Percentiles rank a stretch among this genome's conserved stretches.
Evolutionary conservation across 164 flowering plant species (phyloP).

Genomic region (Annona squamosa): DNA sequence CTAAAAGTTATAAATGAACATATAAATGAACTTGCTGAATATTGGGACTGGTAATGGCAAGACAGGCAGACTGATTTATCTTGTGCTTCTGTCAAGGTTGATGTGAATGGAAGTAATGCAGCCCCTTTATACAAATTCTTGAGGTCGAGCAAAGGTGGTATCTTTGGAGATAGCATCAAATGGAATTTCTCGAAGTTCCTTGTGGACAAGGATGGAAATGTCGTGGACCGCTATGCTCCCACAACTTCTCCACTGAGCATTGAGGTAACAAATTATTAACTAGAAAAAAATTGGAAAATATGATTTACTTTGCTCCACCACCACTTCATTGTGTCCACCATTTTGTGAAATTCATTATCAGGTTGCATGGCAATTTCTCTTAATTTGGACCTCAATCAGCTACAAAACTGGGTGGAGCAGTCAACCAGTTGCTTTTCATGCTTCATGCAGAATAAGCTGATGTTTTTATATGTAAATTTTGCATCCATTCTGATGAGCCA

Average conservation of each 20-base stretch:
- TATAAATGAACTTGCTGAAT: constrained; percentile 10
- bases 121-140: constrained; percentile 18
- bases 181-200: constrained; percentile 22
- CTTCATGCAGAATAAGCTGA: too few relatives aligned
- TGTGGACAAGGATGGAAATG: constrained; percentile 60
- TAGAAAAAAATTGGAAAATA: too few relatives aligned
- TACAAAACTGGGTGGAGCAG: too few relatives aligned
- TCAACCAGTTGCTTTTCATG: too few relatives aligned
- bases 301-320: neutral
- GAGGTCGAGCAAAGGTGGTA: constrained; percentile 18
- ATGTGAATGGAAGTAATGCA: constrained; percentile 15
- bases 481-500: too few relatives aligned
- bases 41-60: too few relatives aligned
- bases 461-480: too few relatives aligned
- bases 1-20: too few relatives aligned
- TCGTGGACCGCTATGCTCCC: constrained; percentile 74
- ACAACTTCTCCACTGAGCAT: constrained; percentile 80
- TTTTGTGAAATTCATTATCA: neutral
- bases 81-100: constrained; percentile 8
- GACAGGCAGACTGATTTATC: neutral
- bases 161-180: constrained; percentile 16
- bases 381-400: neutral
- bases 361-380: neutral
- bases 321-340: neutral
- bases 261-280: constrained; percentile 42